A percentile compares a stretch with the other conserved stretches of the same genome.
These are phyloP conservation scores for Penstemon barbatus DNA, from an alignment of 257 asterid species.

Conservation along the genomic window DNA sequence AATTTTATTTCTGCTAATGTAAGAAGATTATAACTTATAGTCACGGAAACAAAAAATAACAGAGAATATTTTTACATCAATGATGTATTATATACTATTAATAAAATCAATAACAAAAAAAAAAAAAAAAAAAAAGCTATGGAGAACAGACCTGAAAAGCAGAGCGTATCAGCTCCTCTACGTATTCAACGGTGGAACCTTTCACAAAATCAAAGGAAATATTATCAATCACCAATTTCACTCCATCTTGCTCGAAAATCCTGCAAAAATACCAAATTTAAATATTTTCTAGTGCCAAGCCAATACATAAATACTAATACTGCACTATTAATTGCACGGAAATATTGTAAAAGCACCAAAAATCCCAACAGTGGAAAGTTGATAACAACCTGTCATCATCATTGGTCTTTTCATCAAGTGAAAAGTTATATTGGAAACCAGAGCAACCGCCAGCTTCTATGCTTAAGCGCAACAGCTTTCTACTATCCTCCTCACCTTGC, in stretches of 20 bases:
- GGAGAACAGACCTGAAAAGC: conserved; percentile 80
- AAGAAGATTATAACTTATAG: conserved; percentile 8
- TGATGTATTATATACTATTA: no score
- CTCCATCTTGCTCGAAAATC: conserved; percentile 87
- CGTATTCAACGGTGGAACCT: conserved; percentile 93
- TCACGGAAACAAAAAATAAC: neutral
- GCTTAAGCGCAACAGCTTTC: conserved; percentile 80
- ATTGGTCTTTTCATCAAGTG: conserved; percentile 70
- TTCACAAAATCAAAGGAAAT: conserved; percentile 79
- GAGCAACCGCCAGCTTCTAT: conserved; percentile 98
- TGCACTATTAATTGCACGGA: no score
- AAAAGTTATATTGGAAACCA: conserved; percentile 88
- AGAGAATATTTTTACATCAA: no score
- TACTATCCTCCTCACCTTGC: conserved; percentile 67
- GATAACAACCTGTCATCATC: conserved; percentile 70
- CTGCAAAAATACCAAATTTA: conserved; percentile 36
- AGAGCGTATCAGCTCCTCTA: conserved; percentile 92
- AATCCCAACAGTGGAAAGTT: conserved; percentile 10
- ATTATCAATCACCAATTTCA: conserved; percentile 85
- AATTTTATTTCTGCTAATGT: neutral
- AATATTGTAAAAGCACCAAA: neutral
- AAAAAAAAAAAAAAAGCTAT: neutral
- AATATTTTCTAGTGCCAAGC: neutral
- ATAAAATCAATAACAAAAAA: neutral
- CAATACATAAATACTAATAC: neutral